Evolutionary conservation across 2,329 filamentous ascomycete species (phyloP).

Genomic region (Alternaria brassicicola): DNA sequence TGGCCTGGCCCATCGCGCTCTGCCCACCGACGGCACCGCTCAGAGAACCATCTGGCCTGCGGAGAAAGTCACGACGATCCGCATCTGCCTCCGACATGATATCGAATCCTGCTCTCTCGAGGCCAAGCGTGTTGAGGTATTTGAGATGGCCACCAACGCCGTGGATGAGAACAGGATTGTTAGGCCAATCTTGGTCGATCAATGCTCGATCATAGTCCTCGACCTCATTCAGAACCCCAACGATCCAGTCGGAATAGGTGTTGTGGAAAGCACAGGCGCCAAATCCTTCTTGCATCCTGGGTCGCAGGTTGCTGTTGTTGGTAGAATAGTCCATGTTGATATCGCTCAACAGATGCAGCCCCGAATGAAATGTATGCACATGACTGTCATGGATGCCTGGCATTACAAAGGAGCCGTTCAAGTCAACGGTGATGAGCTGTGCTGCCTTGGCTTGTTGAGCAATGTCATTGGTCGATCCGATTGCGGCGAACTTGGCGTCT

Average conservation of each 20-base stretch:
- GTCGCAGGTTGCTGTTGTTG: constrained; percentile 11
- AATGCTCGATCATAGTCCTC: no score
- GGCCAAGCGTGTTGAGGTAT: no score
- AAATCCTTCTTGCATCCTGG: constrained; percentile 30
- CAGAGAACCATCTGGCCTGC: constrained; percentile 25
- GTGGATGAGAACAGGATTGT: no score
- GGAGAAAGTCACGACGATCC: constrained; percentile 23
- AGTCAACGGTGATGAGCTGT: constrained; percentile 29
- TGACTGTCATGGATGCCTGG: constrained; percentile 49
- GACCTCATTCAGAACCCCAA: neutral
- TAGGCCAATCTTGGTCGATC: no score
- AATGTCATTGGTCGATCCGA: constrained; percentile 36
- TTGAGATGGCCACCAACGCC: no score
- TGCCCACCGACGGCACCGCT: constrained; percentile 35
- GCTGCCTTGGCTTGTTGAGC: constrained; percentile 15
- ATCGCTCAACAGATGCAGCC: no score
- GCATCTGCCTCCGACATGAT: constrained; percentile 18
- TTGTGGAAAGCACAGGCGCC: constrained; percentile 38
- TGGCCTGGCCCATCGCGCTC: constrained; percentile 25
- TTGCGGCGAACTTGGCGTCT: constrained; percentile 29
- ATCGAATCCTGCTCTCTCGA: constrained; percentile 28
- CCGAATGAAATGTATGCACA: constrained; percentile 24
- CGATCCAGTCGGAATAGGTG: constrained; percentile 30
- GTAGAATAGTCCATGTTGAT: constrained; percentile 7
- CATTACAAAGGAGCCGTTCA: constrained; percentile 43